Percentiles rank a stretch among this genome's conserved stretches.
Conservation (phyloP, 2,329 filamentous ascomycete species). For the Alternaria postmessia region DNA sequence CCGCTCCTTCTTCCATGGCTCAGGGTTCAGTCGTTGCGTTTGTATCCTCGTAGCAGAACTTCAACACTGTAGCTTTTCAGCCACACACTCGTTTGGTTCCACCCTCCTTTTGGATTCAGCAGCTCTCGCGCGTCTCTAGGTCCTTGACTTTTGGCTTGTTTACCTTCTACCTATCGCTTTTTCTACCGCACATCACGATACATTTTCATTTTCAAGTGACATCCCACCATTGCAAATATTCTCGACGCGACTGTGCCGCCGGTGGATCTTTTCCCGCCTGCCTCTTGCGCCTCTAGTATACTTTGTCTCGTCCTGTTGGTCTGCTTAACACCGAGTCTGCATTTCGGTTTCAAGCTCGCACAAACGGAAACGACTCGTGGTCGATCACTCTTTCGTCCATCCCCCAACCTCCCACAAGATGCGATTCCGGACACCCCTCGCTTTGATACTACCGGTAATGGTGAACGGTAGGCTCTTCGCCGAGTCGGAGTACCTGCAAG, state of each 20-base stretch:
- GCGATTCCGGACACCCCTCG: not conserved
- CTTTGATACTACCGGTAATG: conserved; percentile 2
- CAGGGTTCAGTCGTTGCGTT: conserved; percentile 5
- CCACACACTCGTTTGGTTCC: not conserved
- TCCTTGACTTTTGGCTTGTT: not conserved
- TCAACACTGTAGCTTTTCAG: conserved; percentile 4
- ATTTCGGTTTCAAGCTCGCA: not conserved
- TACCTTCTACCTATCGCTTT: conserved; percentile 1
- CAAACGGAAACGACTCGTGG: not conserved
- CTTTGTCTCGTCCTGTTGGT: not conserved
- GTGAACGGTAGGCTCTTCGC: conserved; percentile 1
- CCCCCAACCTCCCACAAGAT: not conserved
- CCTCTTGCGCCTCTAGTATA: not conserved
- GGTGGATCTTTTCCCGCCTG: not conserved
- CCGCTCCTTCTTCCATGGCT: not conserved
- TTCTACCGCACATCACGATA: not conserved
- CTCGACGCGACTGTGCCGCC: not conserved
- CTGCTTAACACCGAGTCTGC: not conserved
- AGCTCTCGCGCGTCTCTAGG: not conserved
- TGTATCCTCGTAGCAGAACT: conserved; percentile 1
- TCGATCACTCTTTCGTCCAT: not conserved
- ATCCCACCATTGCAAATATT: not conserved
- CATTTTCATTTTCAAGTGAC: not conserved
- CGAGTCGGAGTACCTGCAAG: not conserved
- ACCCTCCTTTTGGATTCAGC: conserved; percentile 1